Evolutionary conservation across 2,329 filamentous ascomycete species (phyloP).

Genomic region (Ophiostoma himal-ulmi): DNA sequence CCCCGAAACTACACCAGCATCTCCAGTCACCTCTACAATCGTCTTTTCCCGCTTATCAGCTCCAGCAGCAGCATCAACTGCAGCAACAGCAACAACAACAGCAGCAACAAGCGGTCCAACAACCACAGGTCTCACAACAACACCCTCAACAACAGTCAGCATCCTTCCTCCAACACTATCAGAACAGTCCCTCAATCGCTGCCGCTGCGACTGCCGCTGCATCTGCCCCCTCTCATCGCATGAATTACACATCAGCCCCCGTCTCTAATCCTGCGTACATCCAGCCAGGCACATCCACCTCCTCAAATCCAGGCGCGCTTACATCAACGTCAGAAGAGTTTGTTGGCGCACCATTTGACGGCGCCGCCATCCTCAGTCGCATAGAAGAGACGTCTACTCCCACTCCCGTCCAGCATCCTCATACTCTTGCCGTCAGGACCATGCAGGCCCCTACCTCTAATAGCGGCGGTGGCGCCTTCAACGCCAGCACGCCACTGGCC

Average conservation of each 20-base stretch:
- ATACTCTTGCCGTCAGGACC: conserved; percentile 20
- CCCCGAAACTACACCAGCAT: conserved; percentile 23
- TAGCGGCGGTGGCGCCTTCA: conserved; percentile 35
- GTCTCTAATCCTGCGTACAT: conserved; percentile 20
- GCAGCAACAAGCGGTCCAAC: conserved; percentile 13
- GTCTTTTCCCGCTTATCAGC: conserved; percentile 19
- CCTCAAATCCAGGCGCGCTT: conserved; percentile 35
- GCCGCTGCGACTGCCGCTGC: conserved; percentile 22
- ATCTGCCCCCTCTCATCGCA: conserved; percentile 19
- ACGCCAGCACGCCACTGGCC: conserved; percentile 41
- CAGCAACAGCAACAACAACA: conserved; percentile 18
- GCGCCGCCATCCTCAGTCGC: conserved; percentile 54
- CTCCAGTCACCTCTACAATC: conserved; percentile 3
- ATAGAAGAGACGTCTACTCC: conserved; percentile 47
- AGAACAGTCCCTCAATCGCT: conserved; percentile 13
- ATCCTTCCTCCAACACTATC: conserved; percentile 19
- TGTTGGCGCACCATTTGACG: conserved; percentile 61
- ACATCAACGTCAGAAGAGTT: conserved; percentile 52
- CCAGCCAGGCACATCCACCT: background rate
- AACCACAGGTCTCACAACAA: conserved; percentile 5
- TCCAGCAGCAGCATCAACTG: conserved; percentile 11
- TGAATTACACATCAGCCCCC: conserved; percentile 29
- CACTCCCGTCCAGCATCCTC: conserved; percentile 17
- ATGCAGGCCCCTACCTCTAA: conserved; percentile 22
- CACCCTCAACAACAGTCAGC: conserved; percentile 22